Percentiles rank a stretch among this genome's conserved stretches.
Conservation (phyloP, 345 rosid species). For the Brassica napus region DNA sequence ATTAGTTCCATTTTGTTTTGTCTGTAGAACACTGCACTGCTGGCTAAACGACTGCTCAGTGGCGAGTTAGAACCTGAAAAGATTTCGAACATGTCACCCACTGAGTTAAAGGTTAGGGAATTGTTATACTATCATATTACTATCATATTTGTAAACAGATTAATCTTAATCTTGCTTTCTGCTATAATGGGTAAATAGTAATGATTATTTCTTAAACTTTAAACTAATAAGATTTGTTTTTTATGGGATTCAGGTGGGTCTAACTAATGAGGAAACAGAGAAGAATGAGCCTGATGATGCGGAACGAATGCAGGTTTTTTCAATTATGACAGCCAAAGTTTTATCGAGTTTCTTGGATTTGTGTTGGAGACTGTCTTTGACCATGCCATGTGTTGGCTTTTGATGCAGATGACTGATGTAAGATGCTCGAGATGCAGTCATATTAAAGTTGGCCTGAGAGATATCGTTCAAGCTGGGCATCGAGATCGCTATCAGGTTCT, state of each 20-base stretch:
- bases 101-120: conserved; percentile 71
- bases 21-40: conserved; percentile 54
- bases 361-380: neutral
- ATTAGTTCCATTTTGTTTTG: neutral
- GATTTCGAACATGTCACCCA: conserved; percentile 86
- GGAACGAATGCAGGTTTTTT: neutral
- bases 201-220: neutral
- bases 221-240: neutral
- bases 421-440: neutral
- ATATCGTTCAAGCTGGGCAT: neutral
- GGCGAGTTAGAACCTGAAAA: conserved; percentile 81
- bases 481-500: neutral
- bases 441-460: neutral
- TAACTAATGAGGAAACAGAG: neutral
- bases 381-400: neutral
- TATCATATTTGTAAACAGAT: neutral
- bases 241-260: neutral
- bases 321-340: neutral
- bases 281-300: neutral
- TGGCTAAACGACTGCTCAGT: conserved; percentile 75
- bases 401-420: neutral
- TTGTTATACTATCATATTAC: neutral
- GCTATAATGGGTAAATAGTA: neutral
- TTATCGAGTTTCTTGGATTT: neutral
- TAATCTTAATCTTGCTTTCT: neutral